These are phyloP conservation scores for Purshia tridentata DNA, from an alignment of 306 rosid genomes.

Conservation along the genomic window DNA sequence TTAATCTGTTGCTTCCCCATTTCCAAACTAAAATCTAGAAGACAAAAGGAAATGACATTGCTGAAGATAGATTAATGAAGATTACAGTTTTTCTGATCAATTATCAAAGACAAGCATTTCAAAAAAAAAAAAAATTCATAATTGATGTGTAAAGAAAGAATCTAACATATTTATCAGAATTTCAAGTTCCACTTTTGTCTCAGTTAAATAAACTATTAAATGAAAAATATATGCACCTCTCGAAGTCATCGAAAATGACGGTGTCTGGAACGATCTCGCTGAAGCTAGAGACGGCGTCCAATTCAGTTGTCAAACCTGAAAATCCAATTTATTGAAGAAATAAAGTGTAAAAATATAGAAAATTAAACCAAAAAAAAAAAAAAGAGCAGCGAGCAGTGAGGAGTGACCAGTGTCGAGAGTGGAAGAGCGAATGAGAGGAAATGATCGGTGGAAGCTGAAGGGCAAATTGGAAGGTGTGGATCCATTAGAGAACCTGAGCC, in stretches of 20 bases:
- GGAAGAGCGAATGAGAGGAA: conserved; percentile 54
- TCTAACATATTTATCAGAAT: neutral
- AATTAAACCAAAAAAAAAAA: too few species aligned
- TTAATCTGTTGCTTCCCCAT: too few species aligned
- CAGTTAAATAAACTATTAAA: neutral
- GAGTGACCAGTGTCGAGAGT: conserved; percentile 54
- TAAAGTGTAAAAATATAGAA: neutral
- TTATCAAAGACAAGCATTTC: neutral
- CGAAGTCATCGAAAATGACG: conserved; percentile 91
- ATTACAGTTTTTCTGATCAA: neutral
- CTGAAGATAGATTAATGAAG: neutral
- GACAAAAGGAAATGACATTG: neutral
- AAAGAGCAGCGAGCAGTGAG: neutral
- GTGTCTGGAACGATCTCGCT: conserved; percentile 99
- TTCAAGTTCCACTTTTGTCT: neutral
- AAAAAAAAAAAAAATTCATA: neutral
- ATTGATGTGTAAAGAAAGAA: neutral
- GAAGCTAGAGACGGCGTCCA: conserved; percentile 77
- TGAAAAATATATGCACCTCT: conserved; percentile 36
- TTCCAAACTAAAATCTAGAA: neutral
- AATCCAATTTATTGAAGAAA: neutral
- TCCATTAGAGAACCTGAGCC: conserved; percentile 39
- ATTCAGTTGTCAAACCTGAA: conserved; percentile 61
- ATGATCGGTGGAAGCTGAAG: conserved; percentile 32
- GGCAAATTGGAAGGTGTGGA: conserved; percentile 31